Base-by-base conservation (phyloP, 768 basidiomycete species). In the Kwoniella mangroviensis region DNA sequence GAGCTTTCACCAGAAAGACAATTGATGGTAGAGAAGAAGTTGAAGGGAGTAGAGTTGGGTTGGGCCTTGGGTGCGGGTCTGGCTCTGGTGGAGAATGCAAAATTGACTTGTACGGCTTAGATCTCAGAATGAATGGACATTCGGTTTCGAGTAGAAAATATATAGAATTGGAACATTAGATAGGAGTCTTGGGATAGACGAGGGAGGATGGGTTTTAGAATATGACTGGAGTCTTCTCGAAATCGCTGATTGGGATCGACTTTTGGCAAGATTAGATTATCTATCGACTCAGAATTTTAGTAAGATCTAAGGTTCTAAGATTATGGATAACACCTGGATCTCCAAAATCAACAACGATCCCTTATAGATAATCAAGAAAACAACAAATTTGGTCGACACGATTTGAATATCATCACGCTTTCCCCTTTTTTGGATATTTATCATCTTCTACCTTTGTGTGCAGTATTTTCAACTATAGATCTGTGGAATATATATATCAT, bases 21-120 rank as follows among this genome's bases (percentile, higher is more conserved):
- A 65, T 65, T 85, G 26, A 75, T 83, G 84, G 87, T 96, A 26
- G 96, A 91, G 77, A 98, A 98, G 86, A 88, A 91, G 86, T 87
- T 98, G 56, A 86, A 86, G 34, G 92, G 90, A 22, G 96, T 95
- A 2, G 96, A 97, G 87, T 84, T 98, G 69, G 95, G 95, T 22
- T 98, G 96, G 95, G 90, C 90, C 75, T 83, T 98, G 41, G 93
- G 93, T 19, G 94, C 93, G 12, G 83, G 83, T 34, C 70, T 84
- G 57, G 83, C 83, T 1, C 63, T 81, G 72, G 76, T 83, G 7
- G 76, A 82, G 59, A 82, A 83, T 62, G 79, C 82, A 5, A 70
- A 76, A 40, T 73, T 83, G 68, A 82, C 76, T 34, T 83, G 82
- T 70, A 80, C 79, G 3, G 79, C 77, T 51, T 82, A 74, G 65